phyloP scores from a whole-genome alignment of 1,284 basidiomycete species.

The Porodaedalea pini region DNA sequence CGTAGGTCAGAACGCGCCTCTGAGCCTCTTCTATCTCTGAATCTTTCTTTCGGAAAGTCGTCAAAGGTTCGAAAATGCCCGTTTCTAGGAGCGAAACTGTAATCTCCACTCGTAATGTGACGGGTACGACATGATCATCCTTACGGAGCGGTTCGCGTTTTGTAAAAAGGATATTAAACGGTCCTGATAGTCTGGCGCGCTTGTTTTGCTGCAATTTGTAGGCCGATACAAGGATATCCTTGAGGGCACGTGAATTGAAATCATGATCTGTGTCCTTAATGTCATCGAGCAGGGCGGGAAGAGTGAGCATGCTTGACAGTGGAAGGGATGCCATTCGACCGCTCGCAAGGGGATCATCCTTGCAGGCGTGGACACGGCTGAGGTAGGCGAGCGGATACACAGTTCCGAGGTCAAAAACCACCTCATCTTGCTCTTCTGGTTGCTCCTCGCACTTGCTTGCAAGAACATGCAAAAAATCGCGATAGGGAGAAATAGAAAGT shows the following conservation, averaged over 20 bases:
- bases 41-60: conserved; percentile 2
- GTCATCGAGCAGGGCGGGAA: conserved; percentile 1
- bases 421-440: conserved; percentile 5
- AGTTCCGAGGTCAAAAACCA: conserved; percentile 10
- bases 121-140: neutral
- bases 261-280: conserved; percentile 14
- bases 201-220: conserved; percentile 15
- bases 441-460: conserved; percentile 7
- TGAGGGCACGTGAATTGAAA: conserved; percentile 1
- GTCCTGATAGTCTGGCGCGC: conserved; percentile 6
- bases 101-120: conserved; percentile 8
- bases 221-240: conserved; percentile 11
- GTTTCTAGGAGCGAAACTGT: conserved; percentile 8
- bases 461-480: conserved; percentile 1
- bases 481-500: neutral
- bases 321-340: conserved; percentile 2
- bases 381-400: conserved; percentile 10
- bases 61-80: conserved; percentile 7
- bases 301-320: neutral
- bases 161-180: neutral
- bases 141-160: neutral
- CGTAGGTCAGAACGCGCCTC: conserved; percentile 13
- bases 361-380: conserved; percentile 2
- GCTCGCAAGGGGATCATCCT: conserved; percentile 6
- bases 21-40: conserved; percentile 12